Percentiles rank a stretch among this genome's conserved stretches.
Conservation (phyloP, 208 protist species). For the Leishmania tropica region DNA sequence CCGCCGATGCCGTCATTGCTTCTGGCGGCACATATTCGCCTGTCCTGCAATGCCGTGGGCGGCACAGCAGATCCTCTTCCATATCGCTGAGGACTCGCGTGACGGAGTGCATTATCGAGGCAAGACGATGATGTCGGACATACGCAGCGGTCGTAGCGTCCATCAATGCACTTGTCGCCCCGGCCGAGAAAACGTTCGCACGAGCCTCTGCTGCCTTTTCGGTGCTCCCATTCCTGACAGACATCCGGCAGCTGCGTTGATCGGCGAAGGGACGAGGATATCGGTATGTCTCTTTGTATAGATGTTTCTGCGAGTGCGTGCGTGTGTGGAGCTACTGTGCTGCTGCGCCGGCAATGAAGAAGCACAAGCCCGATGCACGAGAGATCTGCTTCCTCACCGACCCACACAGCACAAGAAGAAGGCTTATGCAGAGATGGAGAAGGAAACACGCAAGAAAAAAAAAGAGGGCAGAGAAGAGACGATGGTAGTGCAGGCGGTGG, state of each 20-base stretch:
- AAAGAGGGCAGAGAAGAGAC: background rate
- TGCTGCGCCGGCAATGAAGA: background rate
- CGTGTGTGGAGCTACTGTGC: background rate
- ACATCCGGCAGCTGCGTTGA: background rate
- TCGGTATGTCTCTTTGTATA: background rate
- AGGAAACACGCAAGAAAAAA: background rate
- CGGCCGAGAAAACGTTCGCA: background rate
- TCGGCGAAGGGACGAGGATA: background rate
- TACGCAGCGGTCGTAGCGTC: constrained; percentile 17
- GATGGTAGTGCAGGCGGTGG: background rate
- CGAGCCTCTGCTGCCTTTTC: background rate
- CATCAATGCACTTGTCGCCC: background rate
- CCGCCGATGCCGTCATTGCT: background rate
- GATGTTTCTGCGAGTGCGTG: background rate
- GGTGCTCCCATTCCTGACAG: background rate
- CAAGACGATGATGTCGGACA: constrained; percentile 12
- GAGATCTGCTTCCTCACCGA: background rate
- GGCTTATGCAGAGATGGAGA: background rate
- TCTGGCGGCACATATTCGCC: background rate
- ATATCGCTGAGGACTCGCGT: constrained; percentile 1
- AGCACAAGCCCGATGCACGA: background rate
- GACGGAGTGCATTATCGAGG: background rate
- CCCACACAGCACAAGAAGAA: background rate
- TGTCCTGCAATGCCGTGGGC: background rate
- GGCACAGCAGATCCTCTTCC: constrained; percentile 1